Base-by-base conservation (phyloP, 208 protist genomes). In the Porcisia hertigi region DNA sequence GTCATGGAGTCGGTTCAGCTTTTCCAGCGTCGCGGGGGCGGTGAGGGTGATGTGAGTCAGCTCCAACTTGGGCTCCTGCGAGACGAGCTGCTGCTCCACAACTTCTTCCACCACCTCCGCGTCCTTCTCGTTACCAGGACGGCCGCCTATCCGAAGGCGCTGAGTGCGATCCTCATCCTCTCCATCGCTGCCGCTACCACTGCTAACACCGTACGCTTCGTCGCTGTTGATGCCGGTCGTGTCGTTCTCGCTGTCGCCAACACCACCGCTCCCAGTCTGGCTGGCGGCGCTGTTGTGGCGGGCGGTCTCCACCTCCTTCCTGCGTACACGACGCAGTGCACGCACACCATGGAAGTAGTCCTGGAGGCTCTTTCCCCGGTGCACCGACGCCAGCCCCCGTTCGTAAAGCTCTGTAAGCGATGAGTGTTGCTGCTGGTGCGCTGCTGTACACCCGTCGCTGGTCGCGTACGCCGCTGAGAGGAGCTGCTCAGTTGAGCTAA, bases 311-410 rank as follows among this genome's bases (percentile, higher is more conserved):
- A 79, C 67, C 58, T 86, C 81, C 71, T 86, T 88, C 18, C 86
- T 82, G 3, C 79, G 85, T 30, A 94, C 74, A 30, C 76, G 82
- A 45, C 82, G 83, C 34, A 96, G 75, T 45, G 77, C 73, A 3
- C 81, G 85, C 58, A 93, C 72, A 36, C 90, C 88, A 75, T 94
- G 83, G 71, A 94, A 92, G 70, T 73, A 84, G 52, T 91, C 77
- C 25, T 77, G 79, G 1, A 94, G 76, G 58, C 88, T 88, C 58
- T 87, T 89, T 3, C 92, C 92, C 2, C 86, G 84, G 25, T 83
- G 54, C 14, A 96, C 89, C 5, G 80, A 71, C 34, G 83, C 63
- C 30, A 88, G 53, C 1, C 82, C 92, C 60, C 79, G 79, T 18
- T 73, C 80, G 66, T 89, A 92, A 52, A 94, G 79, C 45, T 83